Evolutionary conservation across 768 basidiomycete species (phyloP).

Genomic region (Astraeus odoratus): DNA sequence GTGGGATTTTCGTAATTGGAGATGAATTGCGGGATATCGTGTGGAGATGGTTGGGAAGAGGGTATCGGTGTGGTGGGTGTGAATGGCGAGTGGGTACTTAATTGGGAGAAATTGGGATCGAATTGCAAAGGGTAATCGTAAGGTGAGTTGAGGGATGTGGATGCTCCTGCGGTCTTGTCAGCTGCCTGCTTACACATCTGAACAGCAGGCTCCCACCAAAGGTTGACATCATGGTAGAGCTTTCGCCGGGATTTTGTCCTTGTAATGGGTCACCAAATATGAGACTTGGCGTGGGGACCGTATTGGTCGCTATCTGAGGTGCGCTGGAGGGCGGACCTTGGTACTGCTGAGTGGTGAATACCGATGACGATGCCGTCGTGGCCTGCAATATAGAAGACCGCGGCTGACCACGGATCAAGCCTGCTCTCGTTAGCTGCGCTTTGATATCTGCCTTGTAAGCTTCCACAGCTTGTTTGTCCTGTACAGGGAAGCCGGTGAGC

Average conservation of each 20-base stretch:
- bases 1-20: constrained; percentile 29
- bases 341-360: constrained; percentile 28
- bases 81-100: constrained; percentile 26
- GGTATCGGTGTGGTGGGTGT: constrained; percentile 28
- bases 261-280: constrained; percentile 16
- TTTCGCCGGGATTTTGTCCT: constrained; percentile 14
- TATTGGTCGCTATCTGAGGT: constrained; percentile 17
- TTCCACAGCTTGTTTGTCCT: constrained; percentile 82
- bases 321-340: constrained; percentile 15
- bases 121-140: constrained; percentile 21
- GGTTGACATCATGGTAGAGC: constrained; percentile 21
- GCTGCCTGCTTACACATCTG: neutral
- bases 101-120: constrained; percentile 23
- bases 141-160: constrained; percentile 22
- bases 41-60: constrained; percentile 29
- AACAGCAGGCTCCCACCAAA: constrained; percentile 17
- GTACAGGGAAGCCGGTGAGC: constrained; percentile 14
- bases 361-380: constrained; percentile 24
- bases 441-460: constrained; percentile 82
- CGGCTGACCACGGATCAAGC: constrained; percentile 79
- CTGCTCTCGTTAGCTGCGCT: constrained; percentile 66
- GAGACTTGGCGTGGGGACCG: constrained; percentile 12
- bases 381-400: constrained; percentile 47
- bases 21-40: constrained; percentile 27
- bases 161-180: constrained; percentile 17